A percentile compares a stretch with the other conserved stretches of the same genome.
These are phyloP conservation scores for Fusarium hostae DNA, from an alignment of 2,329 filamentous ascomycete species.

Conservation along the genomic window DNA sequence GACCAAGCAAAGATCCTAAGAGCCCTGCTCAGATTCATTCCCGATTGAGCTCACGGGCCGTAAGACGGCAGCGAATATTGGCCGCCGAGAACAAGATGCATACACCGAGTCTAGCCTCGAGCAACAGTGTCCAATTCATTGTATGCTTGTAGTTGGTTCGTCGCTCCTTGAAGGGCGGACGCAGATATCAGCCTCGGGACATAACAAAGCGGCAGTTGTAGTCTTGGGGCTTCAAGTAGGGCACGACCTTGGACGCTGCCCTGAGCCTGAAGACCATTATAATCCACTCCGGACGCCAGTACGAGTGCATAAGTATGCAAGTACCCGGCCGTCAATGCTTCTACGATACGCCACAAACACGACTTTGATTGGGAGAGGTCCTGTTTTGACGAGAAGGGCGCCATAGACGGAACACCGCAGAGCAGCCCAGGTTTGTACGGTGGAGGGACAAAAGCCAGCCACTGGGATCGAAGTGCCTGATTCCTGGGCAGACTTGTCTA, in stretches of 20 bases:
- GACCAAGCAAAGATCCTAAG: constrained; percentile 44
- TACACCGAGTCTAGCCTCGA: constrained; percentile 28
- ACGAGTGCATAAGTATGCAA: constrained; percentile 58
- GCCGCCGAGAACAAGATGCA: constrained; percentile 22
- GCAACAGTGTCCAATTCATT: constrained; percentile 6
- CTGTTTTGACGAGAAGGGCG: constrained; percentile 41
- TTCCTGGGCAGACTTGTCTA: constrained; percentile 26
- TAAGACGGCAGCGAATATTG: constrained; percentile 29
- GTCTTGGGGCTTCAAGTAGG: constrained; percentile 28
- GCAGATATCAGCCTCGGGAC: constrained; percentile 23
- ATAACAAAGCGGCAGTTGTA: constrained; percentile 28
- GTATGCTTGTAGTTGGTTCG: constrained; percentile 6
- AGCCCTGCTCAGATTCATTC: constrained; percentile 28
- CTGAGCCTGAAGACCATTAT: constrained; percentile 36
- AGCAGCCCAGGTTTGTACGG: constrained; percentile 34
- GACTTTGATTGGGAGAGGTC: constrained; percentile 53
- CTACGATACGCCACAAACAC: constrained; percentile 61
- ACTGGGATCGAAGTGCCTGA: constrained; percentile 37
- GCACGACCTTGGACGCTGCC: constrained; percentile 30
- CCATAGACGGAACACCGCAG: constrained; percentile 47
- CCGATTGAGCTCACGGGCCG: constrained; percentile 38
- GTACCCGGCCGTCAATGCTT: constrained; percentile 59
- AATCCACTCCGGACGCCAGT: constrained; percentile 29
- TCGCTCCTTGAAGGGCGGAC: constrained; percentile 11
- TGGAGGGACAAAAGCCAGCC: constrained; percentile 30